Evolutionary conservation across 1,284 basidiomycete genomes (phyloP).

Genomic region (Schizophyllum amplum): DNA sequence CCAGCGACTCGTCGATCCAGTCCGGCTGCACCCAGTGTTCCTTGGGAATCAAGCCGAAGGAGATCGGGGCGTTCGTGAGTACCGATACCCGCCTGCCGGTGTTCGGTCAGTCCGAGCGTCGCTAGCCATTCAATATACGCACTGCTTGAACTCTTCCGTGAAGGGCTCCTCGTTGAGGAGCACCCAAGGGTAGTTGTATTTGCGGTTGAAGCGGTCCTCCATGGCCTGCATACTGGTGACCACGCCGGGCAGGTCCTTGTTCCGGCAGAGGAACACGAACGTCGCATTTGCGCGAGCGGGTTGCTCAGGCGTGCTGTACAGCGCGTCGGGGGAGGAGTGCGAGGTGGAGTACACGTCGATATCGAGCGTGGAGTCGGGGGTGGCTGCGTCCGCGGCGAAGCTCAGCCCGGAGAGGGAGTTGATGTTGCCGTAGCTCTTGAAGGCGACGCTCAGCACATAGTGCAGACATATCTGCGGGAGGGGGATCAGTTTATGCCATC

Average conservation of each 20-base stretch:
- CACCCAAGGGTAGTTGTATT: conserved; percentile 64
- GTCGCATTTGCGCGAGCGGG: conserved; percentile 28
- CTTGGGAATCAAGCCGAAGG: conserved; percentile 65
- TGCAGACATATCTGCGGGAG: conserved; percentile 27
- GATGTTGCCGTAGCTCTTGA: conserved; percentile 22
- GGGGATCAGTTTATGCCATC: conserved; percentile 2
- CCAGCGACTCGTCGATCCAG: conserved; percentile 71
- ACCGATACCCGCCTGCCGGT: conserved; percentile 43
- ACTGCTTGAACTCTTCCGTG: conserved; percentile 61
- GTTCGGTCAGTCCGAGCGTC: background rate
- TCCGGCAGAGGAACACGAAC: conserved; percentile 30
- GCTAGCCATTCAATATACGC: too few species aligned
- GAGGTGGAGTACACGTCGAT: background rate
- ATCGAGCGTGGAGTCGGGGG: background rate
- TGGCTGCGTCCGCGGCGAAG: background rate
- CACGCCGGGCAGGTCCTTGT: conserved; percentile 43
- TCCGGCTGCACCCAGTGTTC: conserved; percentile 79
- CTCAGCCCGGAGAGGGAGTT: background rate
- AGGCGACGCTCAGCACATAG: conserved; percentile 26
- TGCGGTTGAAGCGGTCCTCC: conserved; percentile 56
- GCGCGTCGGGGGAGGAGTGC: background rate
- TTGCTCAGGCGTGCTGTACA: background rate
- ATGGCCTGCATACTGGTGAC: conserved; percentile 45
- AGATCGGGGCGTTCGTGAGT: conserved; percentile 44
- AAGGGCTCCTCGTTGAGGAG: conserved; percentile 69